A percentile compares a stretch with the other conserved stretches of the same genome.
phyloP scores from a whole-genome alignment of 2,329 filamentous ascomycete species.

The Ceratocystis variospora region DNA sequence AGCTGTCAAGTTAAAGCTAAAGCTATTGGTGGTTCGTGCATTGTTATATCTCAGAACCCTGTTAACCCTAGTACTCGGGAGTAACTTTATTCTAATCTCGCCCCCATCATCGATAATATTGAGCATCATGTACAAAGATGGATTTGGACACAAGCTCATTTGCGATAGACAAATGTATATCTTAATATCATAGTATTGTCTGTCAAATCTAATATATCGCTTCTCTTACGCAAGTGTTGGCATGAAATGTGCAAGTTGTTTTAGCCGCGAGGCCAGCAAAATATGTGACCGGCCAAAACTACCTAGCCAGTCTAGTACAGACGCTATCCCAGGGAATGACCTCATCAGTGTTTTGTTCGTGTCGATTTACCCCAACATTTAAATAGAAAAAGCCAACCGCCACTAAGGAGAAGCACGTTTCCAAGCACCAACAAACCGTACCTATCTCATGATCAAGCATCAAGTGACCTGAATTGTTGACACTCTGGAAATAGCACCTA shows the following conservation, averaged over 20 bases:
- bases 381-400: neutral
- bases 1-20: neutral
- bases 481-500: neutral
- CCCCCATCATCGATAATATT: too few relatives aligned
- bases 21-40: neutral
- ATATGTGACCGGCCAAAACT: neutral
- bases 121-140: neutral
- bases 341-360: conserved; percentile 9
- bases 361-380: conserved; percentile 11
- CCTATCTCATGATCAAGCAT: conserved; percentile 4
- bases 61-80: neutral
- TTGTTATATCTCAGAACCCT: neutral
- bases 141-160: too few relatives aligned
- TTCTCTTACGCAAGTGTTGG: too few relatives aligned
- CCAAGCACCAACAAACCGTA: conserved; percentile 2
- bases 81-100: too few relatives aligned
- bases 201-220: too few relatives aligned
- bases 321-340: neutral
- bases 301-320: neutral
- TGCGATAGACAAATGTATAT: too few relatives aligned
- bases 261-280: neutral
- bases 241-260: neutral
- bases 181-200: too few relatives aligned
- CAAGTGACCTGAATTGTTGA: neutral
- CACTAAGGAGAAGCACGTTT: conserved; percentile 12